These are phyloP conservation scores for Phaeomoniella chlamydospora DNA, from an alignment of 2,329 filamentous ascomycete genomes.

Conservation along the genomic window DNA sequence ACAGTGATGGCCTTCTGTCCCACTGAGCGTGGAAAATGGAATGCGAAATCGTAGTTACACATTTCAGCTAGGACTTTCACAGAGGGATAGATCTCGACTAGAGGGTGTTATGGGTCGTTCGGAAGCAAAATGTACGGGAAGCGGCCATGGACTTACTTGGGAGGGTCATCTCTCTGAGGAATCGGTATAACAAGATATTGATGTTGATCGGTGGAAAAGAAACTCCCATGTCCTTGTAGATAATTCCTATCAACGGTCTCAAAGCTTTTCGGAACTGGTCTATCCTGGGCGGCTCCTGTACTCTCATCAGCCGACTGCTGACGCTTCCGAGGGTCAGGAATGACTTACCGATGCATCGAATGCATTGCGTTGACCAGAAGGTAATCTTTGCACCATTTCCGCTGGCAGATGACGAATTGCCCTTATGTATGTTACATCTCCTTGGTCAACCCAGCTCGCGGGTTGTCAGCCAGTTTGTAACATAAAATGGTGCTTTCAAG, in stretches of 20 bases:
- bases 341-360: conserved; percentile 23
- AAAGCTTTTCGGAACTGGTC: conserved; percentile 52
- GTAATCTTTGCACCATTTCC: conserved; percentile 29
- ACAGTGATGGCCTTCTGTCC: conserved; percentile 32
- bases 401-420: conserved; percentile 34
- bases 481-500: too few relatives aligned
- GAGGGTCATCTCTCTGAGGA: conserved; percentile 56
- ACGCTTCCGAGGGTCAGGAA: too few relatives aligned
- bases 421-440: conserved; percentile 57
- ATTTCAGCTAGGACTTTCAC: conserved; percentile 41
- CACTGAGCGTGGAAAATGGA: conserved; percentile 31
- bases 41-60: conserved; percentile 41
- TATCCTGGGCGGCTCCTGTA: conserved; percentile 27
- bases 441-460: conserved; percentile 46
- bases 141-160: conserved; percentile 52
- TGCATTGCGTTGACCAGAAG: conserved; percentile 21
- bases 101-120: too few relatives aligned
- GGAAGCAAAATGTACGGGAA: too few relatives aligned
- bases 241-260: conserved; percentile 47
- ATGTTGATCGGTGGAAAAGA: conserved; percentile 59
- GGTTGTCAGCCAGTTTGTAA: neutral
- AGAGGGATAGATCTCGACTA: conserved; percentile 29
- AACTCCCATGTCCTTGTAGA: conserved; percentile 54
- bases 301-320: too few relatives aligned
- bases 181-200: conserved; percentile 52